These are phyloP conservation scores for Dillenia suffruticosa DNA, from an alignment of 164 flowering plant species.

Conservation along the genomic window DNA sequence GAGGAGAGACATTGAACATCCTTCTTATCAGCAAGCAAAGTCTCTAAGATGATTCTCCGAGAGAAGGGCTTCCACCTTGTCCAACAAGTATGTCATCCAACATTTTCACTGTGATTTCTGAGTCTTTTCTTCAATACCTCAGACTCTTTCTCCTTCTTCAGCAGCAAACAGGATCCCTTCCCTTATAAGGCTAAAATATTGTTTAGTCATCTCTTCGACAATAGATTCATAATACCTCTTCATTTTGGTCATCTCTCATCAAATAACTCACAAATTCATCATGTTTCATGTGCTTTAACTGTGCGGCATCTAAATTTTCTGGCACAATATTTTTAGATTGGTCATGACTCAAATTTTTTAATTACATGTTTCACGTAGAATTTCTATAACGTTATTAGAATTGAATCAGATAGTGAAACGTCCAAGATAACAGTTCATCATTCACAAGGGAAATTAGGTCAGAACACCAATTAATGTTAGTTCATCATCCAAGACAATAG, in stretches of 20 bases:
- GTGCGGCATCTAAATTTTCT: slow-evolving; percentile 41
- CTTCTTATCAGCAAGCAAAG: slow-evolving; percentile 19
- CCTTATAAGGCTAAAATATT: slow-evolving; percentile 50
- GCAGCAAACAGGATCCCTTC: slow-evolving; percentile 38
- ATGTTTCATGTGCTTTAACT: slow-evolving; percentile 45
- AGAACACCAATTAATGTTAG: too few species aligned
- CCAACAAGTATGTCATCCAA: slow-evolving; percentile 53
- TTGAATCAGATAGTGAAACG: too few species aligned
- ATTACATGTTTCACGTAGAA: slow-evolving; percentile 34
- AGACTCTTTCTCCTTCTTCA: slow-evolving; percentile 62
- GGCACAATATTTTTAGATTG: slow-evolving; percentile 26
- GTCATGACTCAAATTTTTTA: slow-evolving; percentile 33
- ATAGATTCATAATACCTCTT: slow-evolving; percentile 66
- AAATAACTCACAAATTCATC: slow-evolving; percentile 52
- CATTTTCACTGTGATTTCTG: too few species aligned
- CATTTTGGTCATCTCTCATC: slow-evolving; percentile 56
- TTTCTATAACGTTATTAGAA: too few species aligned
- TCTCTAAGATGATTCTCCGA: too few species aligned
- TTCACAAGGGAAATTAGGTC: too few species aligned
- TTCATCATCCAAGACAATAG: too few species aligned
- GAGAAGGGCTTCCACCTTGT: background rate
- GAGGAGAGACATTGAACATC: slow-evolving; percentile 42
- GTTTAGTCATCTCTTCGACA: slow-evolving; percentile 55
- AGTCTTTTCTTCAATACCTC: slow-evolving; percentile 28
- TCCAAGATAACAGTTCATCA: too few species aligned